Evolutionary conservation across 1,284 basidiomycete species (phyloP), one percentile per base, ranked within the genome.

Genomic region (Ceratobasidium sp.): DNA sequence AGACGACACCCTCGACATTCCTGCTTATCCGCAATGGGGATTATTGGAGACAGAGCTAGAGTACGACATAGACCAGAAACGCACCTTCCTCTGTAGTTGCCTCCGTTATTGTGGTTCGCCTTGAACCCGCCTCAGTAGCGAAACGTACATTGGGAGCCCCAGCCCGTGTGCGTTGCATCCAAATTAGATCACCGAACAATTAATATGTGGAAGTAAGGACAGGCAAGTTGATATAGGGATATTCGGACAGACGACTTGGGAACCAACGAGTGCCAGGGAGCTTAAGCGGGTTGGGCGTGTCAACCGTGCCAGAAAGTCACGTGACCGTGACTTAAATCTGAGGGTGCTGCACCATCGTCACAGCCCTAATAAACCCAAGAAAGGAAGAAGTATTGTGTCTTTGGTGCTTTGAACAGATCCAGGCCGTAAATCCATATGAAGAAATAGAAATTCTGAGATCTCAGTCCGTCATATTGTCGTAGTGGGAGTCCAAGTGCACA

Each of bases 121-220:
- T 69, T 4, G 64, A 66, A 41, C 64, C 31, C 19, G 64, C 41
- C 27, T 41, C 27, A 58, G 34, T 56, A 29, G 65, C 65, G 65
- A 69, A 69, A 11, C 65, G 65, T 19, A 69, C 65, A 69, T 69
- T 69, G 22, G 51, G 22, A 13, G 65, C 24, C 24, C 43, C 46
- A 31, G 65, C 19, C 34, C 53, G 65, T 22, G 31, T 14, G 27
- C 65, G 65, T 37, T 56, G 65, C 65, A 69, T 69, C 16, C 37
- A 39, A 61, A n/a, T 5, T 56, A 31, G 11, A 16, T 29, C 29
- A 13, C 27, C 1, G 27, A 11, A 13, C 14, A 14, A 22, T 56
- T 24, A 11, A 56, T 29, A 31, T 46, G 34, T 8, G 34, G 2
- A 34, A 34, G 34, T 34, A 34, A 34, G 8, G 34, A 34, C 34